Evolutionary conservation across 2,329 filamentous ascomycete genomes (phyloP), one percentile per base, ranked within the genome.

Genomic region (Colletotrichum simmondsii): DNA sequence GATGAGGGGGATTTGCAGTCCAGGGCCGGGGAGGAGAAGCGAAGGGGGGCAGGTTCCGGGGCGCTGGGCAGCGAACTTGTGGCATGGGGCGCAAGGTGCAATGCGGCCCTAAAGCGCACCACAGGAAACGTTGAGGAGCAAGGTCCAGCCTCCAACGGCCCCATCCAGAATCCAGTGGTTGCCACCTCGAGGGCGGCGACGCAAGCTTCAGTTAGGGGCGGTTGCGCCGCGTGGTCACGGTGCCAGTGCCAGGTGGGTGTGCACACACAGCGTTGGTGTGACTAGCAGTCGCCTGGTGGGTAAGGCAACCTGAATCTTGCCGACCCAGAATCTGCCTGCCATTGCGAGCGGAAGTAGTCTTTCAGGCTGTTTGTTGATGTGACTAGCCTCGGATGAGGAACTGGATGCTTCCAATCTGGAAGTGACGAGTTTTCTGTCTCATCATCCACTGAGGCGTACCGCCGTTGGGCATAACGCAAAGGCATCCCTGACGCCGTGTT

Each of bases 1-100:
- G 56, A 59, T 37, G 28, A 71, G 35, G 64, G 54, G 61, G 65
- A 26, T 70, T 69, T 60, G 60, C 65, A 46, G 46, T 54, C 49
- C 37, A 46, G 53, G 60, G 59, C 59, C 19, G 26, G 28, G 54
- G 46, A 53, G 28, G 46, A 37, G 28, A 26, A 54, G 46, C 42
- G 46, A 49, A 56, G 60, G 42, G 59, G 42, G 42, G 37, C 28
- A 32, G 56, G 60, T 72, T 49, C 70, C 70, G 60, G 59, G 60
- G 59, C 66, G 37, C 46, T 53, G 66, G 70, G 56, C 58, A 26
- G 65, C 24, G 6, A 60, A 56, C 11, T 19, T 14, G 16, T 11
- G 22, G 49, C 42, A 69, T 35, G 61, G 67, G 32, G 53, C 58
- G 24, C 64, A 28, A 52, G n/a, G 26, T 12, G 49, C 30, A 57